Base-by-base conservation (phyloP, 768 basidiomycete genomes). In the Tricholoma saponaceum region DNA sequence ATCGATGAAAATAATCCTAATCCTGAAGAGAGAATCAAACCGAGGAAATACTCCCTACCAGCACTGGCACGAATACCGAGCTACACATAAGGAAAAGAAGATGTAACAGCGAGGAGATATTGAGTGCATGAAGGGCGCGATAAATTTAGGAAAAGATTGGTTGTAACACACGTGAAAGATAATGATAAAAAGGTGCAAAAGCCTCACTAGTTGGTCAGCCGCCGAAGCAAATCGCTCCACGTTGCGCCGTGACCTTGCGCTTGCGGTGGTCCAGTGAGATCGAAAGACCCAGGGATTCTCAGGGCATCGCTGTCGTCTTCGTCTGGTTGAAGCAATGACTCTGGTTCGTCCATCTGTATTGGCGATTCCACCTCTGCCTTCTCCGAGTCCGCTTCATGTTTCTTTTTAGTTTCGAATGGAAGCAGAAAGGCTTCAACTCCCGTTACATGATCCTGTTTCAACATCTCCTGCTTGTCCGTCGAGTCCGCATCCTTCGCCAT, bases 261-360 rank as follows among this genome's bases (percentile, higher is more conserved):
- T 13, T 60, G 52, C 22, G 54, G 50, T 8, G 57, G 61, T 3
- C 57, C 66, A 5, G 66, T 61, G 26, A 70, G 28, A 57, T 77
- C 72, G 59, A 84, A 83, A 28, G 80, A 79, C 9, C 84, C 83
- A 1, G 84, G 84, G 69, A 85, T 84, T 54, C 52, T 64, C 20
- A 67, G 56, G 25, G 75, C 72, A 25, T 72, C 60, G 18, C 54
- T 56, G 2, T 60, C 60, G 5, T 55, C 55, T 50, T 61, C 61
- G 33, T 60, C 60, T 1, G 46, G 55, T 16, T 58, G 33, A 2
- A 43, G 12, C n/a, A 55, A 61, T 10, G 67, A 64, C 44, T 67
- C 65, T 0, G 68, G 64, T 49, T 72, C 67, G 0, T 66, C 58
- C 7, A 66, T 6, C 18, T 30, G 26, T 3, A n/a, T 28, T 10